Conservation (phyloP, 306 rosid species). For the Malus sieversii region DNA sequence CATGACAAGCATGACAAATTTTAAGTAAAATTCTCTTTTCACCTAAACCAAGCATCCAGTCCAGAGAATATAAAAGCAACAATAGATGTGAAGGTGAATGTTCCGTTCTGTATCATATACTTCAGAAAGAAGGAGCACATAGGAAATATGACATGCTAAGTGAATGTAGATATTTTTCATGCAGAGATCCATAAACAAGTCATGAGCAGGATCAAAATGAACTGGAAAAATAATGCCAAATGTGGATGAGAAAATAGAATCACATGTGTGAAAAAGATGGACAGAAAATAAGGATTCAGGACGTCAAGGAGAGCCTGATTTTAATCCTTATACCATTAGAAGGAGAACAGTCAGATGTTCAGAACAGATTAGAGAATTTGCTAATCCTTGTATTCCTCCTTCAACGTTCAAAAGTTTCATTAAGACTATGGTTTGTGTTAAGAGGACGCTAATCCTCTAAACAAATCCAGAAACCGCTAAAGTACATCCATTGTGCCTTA, state of each 20-base stretch:
- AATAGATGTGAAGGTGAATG: not conserved
- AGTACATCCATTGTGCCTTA: not conserved
- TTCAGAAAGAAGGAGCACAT: not conserved
- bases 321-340: no score
- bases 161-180: not conserved
- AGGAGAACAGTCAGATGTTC: no score
- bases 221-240: no score
- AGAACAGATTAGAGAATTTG: not conserved
- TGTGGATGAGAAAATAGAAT: no score
- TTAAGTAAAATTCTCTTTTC: not conserved
- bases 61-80: not conserved
- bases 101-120: no score
- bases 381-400: not conserved
- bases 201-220: no score
- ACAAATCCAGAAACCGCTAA: not conserved
- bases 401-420: not conserved
- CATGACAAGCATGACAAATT: not conserved
- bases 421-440: not conserved
- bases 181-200: not conserved
- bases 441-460: not conserved
- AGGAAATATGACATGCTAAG: not conserved
- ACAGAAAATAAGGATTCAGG: no score
- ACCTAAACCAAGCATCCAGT: not conserved
- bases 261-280: no score
- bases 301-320: no score